Base-by-base conservation (phyloP, 2,329 filamentous ascomycete genomes). In the Colletotrichum gigasporum region DNA sequence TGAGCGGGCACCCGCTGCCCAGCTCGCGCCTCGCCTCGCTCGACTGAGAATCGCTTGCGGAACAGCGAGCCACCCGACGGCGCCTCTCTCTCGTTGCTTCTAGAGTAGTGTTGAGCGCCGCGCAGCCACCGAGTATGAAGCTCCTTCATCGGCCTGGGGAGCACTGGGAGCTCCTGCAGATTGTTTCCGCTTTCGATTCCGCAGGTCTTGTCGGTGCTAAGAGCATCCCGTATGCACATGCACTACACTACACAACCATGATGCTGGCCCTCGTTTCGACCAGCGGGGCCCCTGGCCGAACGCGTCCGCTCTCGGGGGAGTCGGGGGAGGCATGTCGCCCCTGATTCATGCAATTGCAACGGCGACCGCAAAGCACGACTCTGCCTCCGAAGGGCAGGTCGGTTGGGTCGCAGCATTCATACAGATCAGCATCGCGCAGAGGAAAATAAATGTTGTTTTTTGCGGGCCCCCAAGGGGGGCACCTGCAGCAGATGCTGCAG, bases 341-440 rank as follows among this genome's bases (percentile, higher is more conserved):
- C 61, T 64, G 56, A 64, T 64, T 64, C 61, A 64, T 64, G 61
- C 56, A 41, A 54, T 18, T 61, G 41, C 47, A 44, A 64, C 56
- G 56, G 20, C 32, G 34, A 26, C 47, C 30, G 20, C 28, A 22
- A 37, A 44, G 20, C 56, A 54, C 41, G 39, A 60, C 54, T 63
- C 37, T 16, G 47, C 22, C 30, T 39, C 56, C 18, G 22, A 28
- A 30, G 12, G 20, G 7, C 7, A 45, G 20, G n/a, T n/a, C n/a
- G n/a, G n/a, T n/a, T n/a, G n/a, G 42, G 22, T 50, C 52, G 32
- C 10, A 57, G 12, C 18, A 24, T 34, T 50, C 34, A 63, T 53
- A 41, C 54, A 20, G 47, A 60, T 59, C 60, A 48, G 37, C 54
- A 35, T 53, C 34, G 37, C 35, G 56, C 47, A 47, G 41, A 37